These are phyloP conservation scores for Nissolia schottii DNA, from an alignment of 306 rosid genomes.

Conservation along the genomic window DNA sequence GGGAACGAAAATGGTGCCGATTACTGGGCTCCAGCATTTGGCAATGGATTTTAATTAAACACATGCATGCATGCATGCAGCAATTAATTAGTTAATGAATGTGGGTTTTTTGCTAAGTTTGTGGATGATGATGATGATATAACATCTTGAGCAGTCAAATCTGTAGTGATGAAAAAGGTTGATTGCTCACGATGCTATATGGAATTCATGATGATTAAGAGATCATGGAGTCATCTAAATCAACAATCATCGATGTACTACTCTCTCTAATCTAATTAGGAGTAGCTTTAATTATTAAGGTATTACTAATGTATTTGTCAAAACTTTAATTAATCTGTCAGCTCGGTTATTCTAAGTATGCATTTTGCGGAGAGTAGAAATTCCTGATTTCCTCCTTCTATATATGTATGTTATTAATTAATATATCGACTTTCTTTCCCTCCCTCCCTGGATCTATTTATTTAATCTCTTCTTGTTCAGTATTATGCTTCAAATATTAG, in stretches of 20 bases:
- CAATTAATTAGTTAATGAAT: not conserved
- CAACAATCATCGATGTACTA: not conserved
- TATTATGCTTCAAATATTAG: not conserved
- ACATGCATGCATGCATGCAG: not conserved
- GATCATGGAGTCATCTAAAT: not conserved
- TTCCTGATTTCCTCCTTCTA: not conserved
- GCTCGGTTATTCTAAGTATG: conserved; percentile 2
- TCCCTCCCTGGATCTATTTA: not conserved
- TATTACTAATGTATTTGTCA: not conserved
- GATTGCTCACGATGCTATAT: conserved; percentile 84
- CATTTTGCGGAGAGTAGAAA: not conserved
- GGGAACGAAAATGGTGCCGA: conserved; percentile 76
- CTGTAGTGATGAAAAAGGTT: conserved; percentile 45
- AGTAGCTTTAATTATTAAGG: conserved; percentile 13
- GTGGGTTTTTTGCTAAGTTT: not conserved
- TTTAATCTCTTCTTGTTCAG: not conserved
- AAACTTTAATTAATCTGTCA: not conserved
- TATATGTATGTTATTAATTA: not conserved
- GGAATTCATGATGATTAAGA: not conserved
- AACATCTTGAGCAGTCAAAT: conserved; percentile 70
- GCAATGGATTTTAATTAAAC: conserved; percentile 45
- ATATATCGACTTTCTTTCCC: not conserved
- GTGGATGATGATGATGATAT: conserved; percentile 13
- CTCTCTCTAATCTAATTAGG: conserved; percentile 36
- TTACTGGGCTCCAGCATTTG: conserved; percentile 78